These are phyloP conservation scores for Ciborinia camelliae DNA, from an alignment of 2,329 filamentous ascomycete genomes.

Conservation along the genomic window DNA sequence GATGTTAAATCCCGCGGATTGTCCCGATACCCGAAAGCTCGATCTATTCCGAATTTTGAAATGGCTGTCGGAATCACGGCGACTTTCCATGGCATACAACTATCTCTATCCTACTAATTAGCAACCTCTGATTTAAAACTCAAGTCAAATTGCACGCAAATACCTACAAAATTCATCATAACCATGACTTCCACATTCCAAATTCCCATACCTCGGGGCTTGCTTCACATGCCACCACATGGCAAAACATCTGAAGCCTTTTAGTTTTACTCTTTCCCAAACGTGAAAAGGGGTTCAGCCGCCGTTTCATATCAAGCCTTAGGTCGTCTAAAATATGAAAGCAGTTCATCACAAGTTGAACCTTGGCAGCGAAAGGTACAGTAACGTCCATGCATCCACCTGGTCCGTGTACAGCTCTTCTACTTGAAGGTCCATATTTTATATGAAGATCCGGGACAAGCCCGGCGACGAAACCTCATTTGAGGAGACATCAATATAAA, in stretches of 20 bases:
- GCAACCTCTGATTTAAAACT: neutral
- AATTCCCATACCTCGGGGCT: neutral
- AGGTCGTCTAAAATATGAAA: neutral
- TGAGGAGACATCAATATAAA: conserved; percentile 2
- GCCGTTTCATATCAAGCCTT: neutral
- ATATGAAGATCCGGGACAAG: neutral
- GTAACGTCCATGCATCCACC: conserved; percentile 3
- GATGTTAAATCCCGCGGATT: neutral
- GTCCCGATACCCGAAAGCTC: neutral
- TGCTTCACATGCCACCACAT: neutral
- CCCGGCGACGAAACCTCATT: neutral
- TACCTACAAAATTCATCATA: neutral
- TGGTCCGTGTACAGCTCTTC: neutral
- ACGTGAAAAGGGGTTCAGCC: neutral
- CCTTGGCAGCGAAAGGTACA: neutral
- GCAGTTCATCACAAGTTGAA: neutral
- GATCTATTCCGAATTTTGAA: neutral
- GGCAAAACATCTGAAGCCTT: neutral
- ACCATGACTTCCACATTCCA: neutral
- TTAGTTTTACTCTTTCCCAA: neutral
- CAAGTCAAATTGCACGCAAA: neutral
- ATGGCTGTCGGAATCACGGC: too few species aligned
- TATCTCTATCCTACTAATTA: neutral
- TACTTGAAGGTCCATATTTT: neutral
- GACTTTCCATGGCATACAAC: neutral